These are phyloP conservation scores for Ceratobasidium sp. DNA, from an alignment of 1,284 basidiomycete species.

Conservation along the genomic window DNA sequence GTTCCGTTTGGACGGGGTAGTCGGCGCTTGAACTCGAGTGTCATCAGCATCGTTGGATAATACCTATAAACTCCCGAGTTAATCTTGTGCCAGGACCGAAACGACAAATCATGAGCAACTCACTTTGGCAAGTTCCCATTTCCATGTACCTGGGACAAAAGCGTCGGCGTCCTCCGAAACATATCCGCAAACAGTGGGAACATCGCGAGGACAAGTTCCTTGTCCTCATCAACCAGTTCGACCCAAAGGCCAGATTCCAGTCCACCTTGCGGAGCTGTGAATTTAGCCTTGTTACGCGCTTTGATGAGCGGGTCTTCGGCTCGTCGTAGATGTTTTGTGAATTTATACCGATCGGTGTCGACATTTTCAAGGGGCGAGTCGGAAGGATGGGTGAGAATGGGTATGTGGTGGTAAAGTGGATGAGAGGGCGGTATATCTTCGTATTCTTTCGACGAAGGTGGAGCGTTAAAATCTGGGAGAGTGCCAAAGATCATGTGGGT, in stretches of 20 bases:
- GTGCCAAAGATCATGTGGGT: conserved; percentile 70
- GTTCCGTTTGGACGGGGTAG: conserved; percentile 14
- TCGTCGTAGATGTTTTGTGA: conserved; percentile 57
- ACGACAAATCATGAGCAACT: not conserved
- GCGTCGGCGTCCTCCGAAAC: conserved; percentile 61
- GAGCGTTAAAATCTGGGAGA: conserved; percentile 56
- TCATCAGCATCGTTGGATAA: conserved; percentile 71
- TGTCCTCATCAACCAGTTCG: conserved; percentile 62
- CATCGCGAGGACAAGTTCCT: conserved; percentile 63
- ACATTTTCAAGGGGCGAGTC: conserved; percentile 52
- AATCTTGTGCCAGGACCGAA: not conserved
- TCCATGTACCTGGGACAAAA: conserved; percentile 59
- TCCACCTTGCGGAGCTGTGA: conserved; percentile 54
- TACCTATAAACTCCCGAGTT: conserved; percentile 61
- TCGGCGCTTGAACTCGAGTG: conserved; percentile 49
- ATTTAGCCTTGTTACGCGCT: conserved; percentile 54
- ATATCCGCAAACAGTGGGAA: conserved; percentile 70
- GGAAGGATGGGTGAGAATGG: conserved; percentile 67
- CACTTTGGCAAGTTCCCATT: conserved; percentile 5
- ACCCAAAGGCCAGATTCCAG: conserved; percentile 71
- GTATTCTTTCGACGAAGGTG: conserved; percentile 8
- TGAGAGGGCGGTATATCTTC: conserved; percentile 57
- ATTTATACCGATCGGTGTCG: conserved; percentile 55
- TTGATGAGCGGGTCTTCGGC: conserved; percentile 62
- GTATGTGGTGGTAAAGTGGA: conserved; percentile 68